Base-by-base conservation (phyloP, 2,329 filamentous ascomycete genomes). In the Cryphonectria japonica region DNA sequence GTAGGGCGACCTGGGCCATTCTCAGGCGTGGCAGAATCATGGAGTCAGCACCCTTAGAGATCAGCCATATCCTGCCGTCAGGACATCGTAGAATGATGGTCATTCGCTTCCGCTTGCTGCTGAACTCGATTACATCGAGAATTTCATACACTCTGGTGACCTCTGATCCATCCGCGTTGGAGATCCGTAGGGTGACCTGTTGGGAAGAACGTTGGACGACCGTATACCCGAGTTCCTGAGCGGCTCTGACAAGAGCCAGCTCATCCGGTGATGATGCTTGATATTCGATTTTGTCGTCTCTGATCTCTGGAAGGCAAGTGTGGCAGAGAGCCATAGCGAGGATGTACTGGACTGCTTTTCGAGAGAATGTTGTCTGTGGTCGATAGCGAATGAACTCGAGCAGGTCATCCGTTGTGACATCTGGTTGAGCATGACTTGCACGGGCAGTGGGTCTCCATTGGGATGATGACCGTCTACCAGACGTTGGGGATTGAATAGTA, bases 181-280 rank as follows among this genome's bases (percentile, higher is more conserved):
- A 79, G 29, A 86, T 78, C 34, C 80, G 82, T 9, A 90, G 75
- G 0, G 86, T 89, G 54, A 97, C 88, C 0, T 87, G 89, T 65
- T 91, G 88, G 0, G 92, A 87, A 41, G 94, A 90, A 67, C 93
- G 88, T 74, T 94, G 91, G 65, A 91, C 85, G 9, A 97, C 88
- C 2, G 94, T 80, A 75, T 93, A 97, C 0, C 94, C 95, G 50
- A 98, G 86, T 75, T 98, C 94, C 76, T 94, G 90, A 0, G 95
- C 94, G 16, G 94, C 95, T 75, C 89, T 87, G 0, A 97, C 93
- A 41, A 98, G 85, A 9, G 95, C 95, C 66, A 97, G 83, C 78
- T 98, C 95, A 78, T 98, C 95, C 0, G 95, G 95, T 0, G 94
- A 97, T 0, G 94, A 92, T 22, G 95, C 93, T 80, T 97, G 95